Evolutionary conservation across 2,329 filamentous ascomycete genomes (phyloP), one percentile per base, ranked within the genome.

Genomic region (Aspergillus tanneri): DNA sequence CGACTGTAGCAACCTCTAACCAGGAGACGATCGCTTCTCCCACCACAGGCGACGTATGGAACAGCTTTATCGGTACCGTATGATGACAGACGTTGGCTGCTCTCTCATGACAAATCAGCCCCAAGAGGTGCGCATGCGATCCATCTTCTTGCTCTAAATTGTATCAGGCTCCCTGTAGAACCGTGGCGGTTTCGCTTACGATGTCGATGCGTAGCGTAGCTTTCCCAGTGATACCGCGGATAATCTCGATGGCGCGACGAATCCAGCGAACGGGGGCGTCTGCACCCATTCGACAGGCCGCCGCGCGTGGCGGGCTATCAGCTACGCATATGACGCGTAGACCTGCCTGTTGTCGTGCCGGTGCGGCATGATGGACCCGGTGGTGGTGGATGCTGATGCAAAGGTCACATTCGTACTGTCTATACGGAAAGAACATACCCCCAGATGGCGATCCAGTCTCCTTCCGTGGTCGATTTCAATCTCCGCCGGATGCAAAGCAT

Each of bases 361-460:
- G 75, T 90, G 87, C 3, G 85, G 76, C 0, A 80, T 75, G 5
- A 87, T 73, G 53, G 83, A 79, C 0, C 85, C 87, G 1, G 84
- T 87, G 0, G 84, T 88, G 0, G 85, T 86, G 1, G 85, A 88
- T 2, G 76, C 77, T 80, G 22, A n/a, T n/a, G n/a, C n/a, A n/a
- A n/a, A n/a, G n/a, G n/a, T n/a, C n/a, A n/a, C n/a, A n/a, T n/a
- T n/a, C n/a, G n/a, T n/a, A n/a, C n/a, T n/a, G n/a, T n/a, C n/a
- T n/a, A n/a, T n/a, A n/a, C n/a, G n/a, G n/a, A n/a, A n/a, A n/a
- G n/a, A n/a, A n/a, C 56, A 75, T 82, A 87, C 47, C 87, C 87
- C 86, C 87, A 90, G 38, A 90, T 81, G 1, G 81, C 82, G 30
- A 90, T 69, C 80, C 85, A 90, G 50, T 90, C 86, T 84, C 85